Evolutionary conservation across 73 alveolate genomes (phyloP).

Genomic region (Paramecium primaurelia): DNA sequence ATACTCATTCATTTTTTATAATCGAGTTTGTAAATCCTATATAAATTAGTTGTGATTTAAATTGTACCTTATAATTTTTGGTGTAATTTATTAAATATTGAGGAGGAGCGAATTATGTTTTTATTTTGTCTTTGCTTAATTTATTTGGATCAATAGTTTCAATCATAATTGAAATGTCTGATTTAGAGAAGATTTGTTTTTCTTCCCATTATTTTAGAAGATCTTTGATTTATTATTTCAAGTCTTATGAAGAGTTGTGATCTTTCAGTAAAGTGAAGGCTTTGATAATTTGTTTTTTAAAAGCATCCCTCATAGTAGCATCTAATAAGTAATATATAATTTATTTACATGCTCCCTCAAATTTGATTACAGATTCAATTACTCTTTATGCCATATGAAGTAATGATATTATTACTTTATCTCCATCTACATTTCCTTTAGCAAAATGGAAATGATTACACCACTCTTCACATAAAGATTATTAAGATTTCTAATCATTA

Average conservation of each 20-base stretch:
- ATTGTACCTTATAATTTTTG: background rate
- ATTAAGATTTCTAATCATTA: background rate
- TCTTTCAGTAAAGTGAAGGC: background rate
- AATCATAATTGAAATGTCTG: background rate
- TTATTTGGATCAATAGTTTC: conserved; percentile 2
- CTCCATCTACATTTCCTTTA: conserved; percentile 23
- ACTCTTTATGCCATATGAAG: conserved; percentile 21
- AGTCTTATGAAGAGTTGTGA: background rate
- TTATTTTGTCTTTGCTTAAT: background rate
- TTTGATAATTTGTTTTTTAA: background rate
- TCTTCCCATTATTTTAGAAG: conserved; percentile 24
- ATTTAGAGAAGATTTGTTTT: background rate
- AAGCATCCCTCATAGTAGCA: conserved; percentile 16
- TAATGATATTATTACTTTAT: background rate
- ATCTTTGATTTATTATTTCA: background rate
- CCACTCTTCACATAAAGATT: conserved; percentile 39
- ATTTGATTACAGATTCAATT: background rate
- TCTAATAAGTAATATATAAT: background rate
- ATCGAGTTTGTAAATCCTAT: background rate
- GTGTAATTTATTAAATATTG: conserved; percentile 2
- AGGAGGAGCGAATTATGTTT: background rate
- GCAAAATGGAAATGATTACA: conserved; percentile 39
- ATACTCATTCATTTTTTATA: background rate
- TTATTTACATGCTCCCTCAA: background rate
- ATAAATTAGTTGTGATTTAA: background rate